Evolutionary conservation across 2,329 filamentous ascomycete species (phyloP), one percentile per base, ranked within the genome.

Genomic region (Huntiella abstrusa): DNA sequence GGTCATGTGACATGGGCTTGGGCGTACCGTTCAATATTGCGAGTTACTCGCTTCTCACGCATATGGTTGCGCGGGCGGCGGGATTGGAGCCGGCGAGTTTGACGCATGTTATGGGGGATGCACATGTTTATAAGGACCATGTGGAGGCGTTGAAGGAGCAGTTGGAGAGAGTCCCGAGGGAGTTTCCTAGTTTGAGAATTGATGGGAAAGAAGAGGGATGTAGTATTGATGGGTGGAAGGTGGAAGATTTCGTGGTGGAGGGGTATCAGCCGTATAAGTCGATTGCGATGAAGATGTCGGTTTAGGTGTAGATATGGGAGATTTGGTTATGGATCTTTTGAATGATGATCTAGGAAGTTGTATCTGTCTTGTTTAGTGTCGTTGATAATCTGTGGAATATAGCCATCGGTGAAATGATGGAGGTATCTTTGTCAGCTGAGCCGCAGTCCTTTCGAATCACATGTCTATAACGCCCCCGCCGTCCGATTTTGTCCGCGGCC

Each of bases 221-320:
- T 1, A 81, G 73, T 53, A 85, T 96, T 55, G 91, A 98, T 59
- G 85, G 84, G 1, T 96, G 91, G 86, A 78, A 75, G 59, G 68
- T 76, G 1, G 85, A 92, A 53, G 87, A 98, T 51, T 88, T 98
- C 59, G 77, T 81, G 49, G 73, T 98, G 4, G 70, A 83, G 56
- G 87, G 81, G 1, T 98, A 98, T 60, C 75, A 87, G 43, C 88
- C 91, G 48, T 85, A 95, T 61, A 88, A 87, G 66, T 73, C 73
- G 4, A 93, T 98, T 64, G 73, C 83, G 39, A 98, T 98, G 91
- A 95, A 96, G 67, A 98, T 98, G 91, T 92, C 84, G 58, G 88
- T 96, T 49, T 86, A 54, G 51, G 17, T n/a, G 38, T 16, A 10
- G 7, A 28, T 28, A 28, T 7, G 8, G 22, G 22, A 28, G 7